Percentiles rank a stretch among this genome's conserved stretches.
phyloP scores from a whole-genome alignment of 805 yeast species.

The Zygoascus biomembranicola region DNA sequence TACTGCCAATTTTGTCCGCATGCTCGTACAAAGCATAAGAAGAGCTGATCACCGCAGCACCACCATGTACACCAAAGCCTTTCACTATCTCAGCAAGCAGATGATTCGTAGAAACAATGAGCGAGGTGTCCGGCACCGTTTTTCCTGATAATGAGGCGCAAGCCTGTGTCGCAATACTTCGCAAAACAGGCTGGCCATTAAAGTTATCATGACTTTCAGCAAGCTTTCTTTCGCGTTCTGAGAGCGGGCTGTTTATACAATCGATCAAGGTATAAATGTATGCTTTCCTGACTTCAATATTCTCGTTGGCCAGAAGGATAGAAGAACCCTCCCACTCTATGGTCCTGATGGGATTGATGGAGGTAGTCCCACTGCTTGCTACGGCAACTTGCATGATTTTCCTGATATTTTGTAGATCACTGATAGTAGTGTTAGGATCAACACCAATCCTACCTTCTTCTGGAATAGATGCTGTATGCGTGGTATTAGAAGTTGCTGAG shows the following conservation, averaged over 20 bases:
- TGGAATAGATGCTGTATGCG: not conserved
- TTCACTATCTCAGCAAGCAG: not conserved
- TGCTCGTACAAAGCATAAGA: not conserved
- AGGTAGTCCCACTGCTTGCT: not conserved
- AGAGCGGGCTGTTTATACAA: not conserved
- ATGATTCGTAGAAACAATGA: not conserved
- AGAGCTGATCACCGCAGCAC: not conserved
- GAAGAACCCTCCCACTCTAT: slow-evolving; percentile 27
- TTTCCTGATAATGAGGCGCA: not conserved
- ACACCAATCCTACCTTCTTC: not conserved
- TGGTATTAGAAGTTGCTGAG: not conserved
- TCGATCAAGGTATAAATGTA: not conserved
- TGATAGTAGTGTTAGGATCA: slow-evolving; percentile 7
- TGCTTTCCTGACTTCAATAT: slow-evolving; percentile 11
- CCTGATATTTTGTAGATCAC: slow-evolving; percentile 19
- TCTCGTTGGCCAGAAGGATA: slow-evolving; percentile 18
- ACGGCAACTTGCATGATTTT: slow-evolving; percentile 15
- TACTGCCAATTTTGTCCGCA: not conserved
- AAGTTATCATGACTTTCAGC: not conserved
- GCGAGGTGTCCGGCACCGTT: not conserved
- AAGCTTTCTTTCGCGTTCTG: not conserved
- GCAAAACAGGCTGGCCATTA: not conserved
- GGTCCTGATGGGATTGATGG: slow-evolving; percentile 12
- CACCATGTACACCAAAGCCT: not conserved
- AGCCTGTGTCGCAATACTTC: not conserved